Percentiles rank a stretch among this genome's conserved stretches.
These are phyloP conservation scores for Ascochyta pisi DNA, from an alignment of 2,329 filamentous ascomycete genomes.

Conservation along the genomic window DNA sequence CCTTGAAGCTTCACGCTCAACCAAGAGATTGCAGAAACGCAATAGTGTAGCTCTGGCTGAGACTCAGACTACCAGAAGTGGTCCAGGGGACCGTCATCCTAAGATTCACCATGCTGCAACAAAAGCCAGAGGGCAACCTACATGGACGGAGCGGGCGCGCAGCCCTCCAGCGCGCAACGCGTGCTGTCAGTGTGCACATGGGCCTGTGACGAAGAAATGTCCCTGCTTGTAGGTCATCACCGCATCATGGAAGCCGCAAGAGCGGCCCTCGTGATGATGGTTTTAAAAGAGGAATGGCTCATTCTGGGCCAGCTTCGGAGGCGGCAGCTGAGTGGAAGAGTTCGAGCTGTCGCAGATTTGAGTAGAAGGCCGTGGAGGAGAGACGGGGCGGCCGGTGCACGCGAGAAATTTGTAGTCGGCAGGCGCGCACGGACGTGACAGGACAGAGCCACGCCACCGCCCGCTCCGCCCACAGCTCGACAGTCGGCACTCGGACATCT, in stretches of 20 bases:
- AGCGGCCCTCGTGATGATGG: conserved; percentile 77
- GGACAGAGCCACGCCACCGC: not conserved
- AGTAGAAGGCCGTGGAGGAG: conserved; percentile 68
- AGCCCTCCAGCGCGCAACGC: conserved; percentile 3
- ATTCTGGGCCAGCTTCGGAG: conserved; percentile 75
- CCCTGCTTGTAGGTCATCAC: conserved; percentile 72
- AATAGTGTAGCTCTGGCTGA: conserved; percentile 46
- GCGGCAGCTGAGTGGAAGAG: conserved; percentile 68
- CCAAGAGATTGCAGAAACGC: conserved; percentile 40
- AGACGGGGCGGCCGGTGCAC: conserved; percentile 19
- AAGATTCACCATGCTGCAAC: conserved; percentile 16
- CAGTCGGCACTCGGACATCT: not conserved
- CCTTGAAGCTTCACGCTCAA: conserved; percentile 46
- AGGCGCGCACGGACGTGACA: conserved; percentile 16
- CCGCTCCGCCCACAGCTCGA: conserved; percentile 8
- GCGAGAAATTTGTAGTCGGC: conserved; percentile 33
- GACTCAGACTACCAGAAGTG: conserved; percentile 51
- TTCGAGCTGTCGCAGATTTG: conserved; percentile 74
- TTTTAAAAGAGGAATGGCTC: conserved; percentile 75
- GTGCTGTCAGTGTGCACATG: conserved; percentile 12
- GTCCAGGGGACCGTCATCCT: conserved; percentile 46
- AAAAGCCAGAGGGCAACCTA: conserved; percentile 13
- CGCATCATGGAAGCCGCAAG: conserved; percentile 68
- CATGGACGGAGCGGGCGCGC: not conserved
- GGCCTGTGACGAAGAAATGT: conserved; percentile 55